Conservation (phyloP, 83 land plant species). For the Picea abies region DNA sequence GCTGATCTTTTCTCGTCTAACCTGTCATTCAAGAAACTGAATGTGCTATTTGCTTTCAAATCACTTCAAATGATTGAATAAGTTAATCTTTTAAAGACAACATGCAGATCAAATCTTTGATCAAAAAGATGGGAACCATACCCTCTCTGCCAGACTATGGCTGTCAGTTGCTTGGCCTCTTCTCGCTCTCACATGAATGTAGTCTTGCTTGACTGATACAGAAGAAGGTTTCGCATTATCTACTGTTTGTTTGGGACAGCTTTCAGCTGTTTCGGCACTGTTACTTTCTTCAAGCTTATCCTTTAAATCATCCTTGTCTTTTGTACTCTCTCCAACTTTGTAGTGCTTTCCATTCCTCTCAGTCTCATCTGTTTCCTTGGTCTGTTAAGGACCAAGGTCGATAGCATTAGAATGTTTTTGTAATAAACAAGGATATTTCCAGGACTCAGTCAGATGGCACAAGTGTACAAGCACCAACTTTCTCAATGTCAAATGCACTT, state of each 20-base stretch:
- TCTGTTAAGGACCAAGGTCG: too few species aligned
- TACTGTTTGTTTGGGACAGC: not conserved
- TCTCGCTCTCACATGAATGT: slow-evolving; percentile 20
- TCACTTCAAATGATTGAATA: not conserved
- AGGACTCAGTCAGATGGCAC: too few species aligned
- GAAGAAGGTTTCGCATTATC: slow-evolving; percentile 2
- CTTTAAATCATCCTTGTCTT: not conserved
- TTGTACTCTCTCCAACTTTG: not conserved
- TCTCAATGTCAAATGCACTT: too few species aligned
- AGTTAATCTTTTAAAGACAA: not conserved
- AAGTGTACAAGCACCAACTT: too few species aligned
- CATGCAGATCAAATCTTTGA: not conserved
- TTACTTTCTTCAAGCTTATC: not conserved
- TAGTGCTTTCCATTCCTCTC: not conserved
- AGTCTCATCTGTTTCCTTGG: too few species aligned
- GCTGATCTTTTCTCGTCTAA: slow-evolving; percentile 87
- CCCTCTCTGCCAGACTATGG: slow-evolving; percentile 24
- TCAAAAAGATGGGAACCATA: not conserved
- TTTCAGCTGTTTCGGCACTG: not conserved
- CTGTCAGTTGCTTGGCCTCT: slow-evolving; percentile 21
- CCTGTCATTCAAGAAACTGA: not conserved
- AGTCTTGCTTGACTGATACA: slow-evolving; percentile 9
- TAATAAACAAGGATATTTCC: too few species aligned
- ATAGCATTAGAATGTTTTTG: too few species aligned
- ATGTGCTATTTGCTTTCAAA: not conserved